Evolutionary conservation across 2,329 filamentous ascomycete species (phyloP).

Genomic region (Penicillium expansum): DNA sequence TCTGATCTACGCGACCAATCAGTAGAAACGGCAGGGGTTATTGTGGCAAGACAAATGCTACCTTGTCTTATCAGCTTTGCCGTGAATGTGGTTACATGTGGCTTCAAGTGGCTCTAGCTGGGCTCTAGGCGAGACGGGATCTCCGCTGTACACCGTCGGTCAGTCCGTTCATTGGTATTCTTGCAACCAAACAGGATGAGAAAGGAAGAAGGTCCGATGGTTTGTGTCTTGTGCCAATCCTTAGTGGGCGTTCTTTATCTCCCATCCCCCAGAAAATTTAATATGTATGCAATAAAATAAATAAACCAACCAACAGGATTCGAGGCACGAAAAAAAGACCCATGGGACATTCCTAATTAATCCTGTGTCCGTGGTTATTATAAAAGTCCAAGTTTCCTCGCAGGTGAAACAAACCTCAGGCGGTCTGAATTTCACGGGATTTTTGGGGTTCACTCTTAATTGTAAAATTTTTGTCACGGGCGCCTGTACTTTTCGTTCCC

Average conservation of each 20-base stretch:
- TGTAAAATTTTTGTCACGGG: not conserved
- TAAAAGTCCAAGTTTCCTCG: not conserved
- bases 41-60: slow-evolving; percentile 7
- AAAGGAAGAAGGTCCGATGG: not conserved
- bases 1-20: slow-evolving; percentile 8
- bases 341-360: not conserved
- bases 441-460: not conserved
- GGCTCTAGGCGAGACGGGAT: slow-evolving; percentile 10
- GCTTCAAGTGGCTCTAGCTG: not conserved
- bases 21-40: not conserved
- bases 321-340: not conserved
- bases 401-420: not conserved
- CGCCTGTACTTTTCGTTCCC: not conserved
- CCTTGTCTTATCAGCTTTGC: slow-evolving; percentile 6
- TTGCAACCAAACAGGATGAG: not conserved
- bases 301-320: slow-evolving; percentile 1
- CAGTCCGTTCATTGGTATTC: slow-evolving; percentile 8
- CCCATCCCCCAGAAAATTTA: slow-evolving; percentile 8
- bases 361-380: not conserved
- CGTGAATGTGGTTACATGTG: slow-evolving; percentile 14
- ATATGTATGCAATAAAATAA: not conserved
- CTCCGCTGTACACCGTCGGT: slow-evolving; percentile 16
- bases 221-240: not conserved
- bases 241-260: slow-evolving; percentile 10
- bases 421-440: not conserved